Evolutionary conservation across 352 stramenopile genomes (phyloP).

Genomic region (Aphanomyces stellatus): DNA sequence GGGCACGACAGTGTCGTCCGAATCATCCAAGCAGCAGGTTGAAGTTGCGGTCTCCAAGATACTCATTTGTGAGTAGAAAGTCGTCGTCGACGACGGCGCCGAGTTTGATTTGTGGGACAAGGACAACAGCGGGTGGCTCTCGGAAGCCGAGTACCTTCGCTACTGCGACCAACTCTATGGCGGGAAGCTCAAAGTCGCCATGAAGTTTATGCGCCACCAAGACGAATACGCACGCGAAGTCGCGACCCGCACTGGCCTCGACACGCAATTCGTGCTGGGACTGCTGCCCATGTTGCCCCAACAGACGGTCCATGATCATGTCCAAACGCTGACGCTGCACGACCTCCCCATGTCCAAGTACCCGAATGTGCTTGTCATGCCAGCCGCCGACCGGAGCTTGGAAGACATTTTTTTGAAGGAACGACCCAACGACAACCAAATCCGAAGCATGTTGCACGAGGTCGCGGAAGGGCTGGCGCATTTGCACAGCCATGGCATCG

Average conservation of each 20-base stretch:
- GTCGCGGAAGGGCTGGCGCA: not conserved
- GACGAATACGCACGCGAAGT: conserved; percentile 7
- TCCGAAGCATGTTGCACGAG: conserved; percentile 1
- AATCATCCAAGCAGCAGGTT: too few species aligned
- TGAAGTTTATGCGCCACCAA: conserved; percentile 1
- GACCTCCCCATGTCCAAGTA: not conserved
- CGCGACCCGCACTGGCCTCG: not conserved
- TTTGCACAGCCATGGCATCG: conserved; percentile 1
- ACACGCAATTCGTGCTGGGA: not conserved
- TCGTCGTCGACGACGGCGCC: not conserved
- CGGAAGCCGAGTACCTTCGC: conserved; percentile 3
- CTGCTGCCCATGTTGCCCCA: not conserved
- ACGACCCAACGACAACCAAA: conserved; percentile 2
- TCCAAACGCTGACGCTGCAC: too few species aligned
- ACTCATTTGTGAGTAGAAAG: not conserved
- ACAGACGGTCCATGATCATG: not conserved
- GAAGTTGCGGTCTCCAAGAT: too few species aligned
- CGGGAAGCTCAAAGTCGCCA: conserved; percentile 11
- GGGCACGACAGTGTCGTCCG: not conserved
- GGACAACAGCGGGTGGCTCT: not conserved
- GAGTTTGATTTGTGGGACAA: conserved; percentile 12
- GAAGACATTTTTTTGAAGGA: conserved; percentile 15
- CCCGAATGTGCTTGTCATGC: conserved; percentile 4
- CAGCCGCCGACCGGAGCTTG: not conserved
- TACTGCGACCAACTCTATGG: conserved; percentile 14